These are phyloP conservation scores for Populus simonii DNA, from an alignment of 345 rosid genomes.

Conservation along the genomic window DNA sequence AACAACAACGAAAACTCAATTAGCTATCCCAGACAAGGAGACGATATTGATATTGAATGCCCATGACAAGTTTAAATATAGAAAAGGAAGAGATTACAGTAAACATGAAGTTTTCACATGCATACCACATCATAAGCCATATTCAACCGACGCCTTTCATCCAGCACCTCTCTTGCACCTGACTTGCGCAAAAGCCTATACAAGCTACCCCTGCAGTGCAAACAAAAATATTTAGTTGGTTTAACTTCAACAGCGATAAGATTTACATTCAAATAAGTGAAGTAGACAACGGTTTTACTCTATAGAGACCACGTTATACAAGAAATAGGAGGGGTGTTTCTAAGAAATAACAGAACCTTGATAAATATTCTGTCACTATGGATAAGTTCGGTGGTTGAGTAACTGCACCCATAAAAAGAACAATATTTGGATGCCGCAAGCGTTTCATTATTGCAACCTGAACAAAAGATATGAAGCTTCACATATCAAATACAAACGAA, in stretches of 20 bases:
- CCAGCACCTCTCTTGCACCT: conserved; percentile 76
- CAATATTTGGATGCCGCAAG: conserved; percentile 96
- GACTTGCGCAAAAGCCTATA: conserved; percentile 87
- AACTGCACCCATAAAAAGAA: conserved; percentile 99
- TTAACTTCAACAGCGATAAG: conserved; percentile 3
- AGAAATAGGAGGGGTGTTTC: neutral
- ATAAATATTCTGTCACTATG: conserved; percentile 94
- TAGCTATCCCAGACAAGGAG: conserved; percentile 6
- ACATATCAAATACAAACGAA: conserved; percentile 9
- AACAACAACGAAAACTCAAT: conserved; percentile 13
- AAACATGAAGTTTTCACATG: conserved; percentile 8
- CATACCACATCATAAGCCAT: conserved; percentile 99
- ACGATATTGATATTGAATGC: neutral
- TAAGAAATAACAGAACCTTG: conserved; percentile 52
- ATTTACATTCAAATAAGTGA: neutral
- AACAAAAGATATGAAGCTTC: neutral
- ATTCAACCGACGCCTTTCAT: conserved; percentile 85
- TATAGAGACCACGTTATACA: neutral
- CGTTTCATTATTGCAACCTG: conserved; percentile 99
- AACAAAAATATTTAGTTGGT: conserved; percentile 24
- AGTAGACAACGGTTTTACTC: neutral
- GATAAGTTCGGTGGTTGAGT: conserved; percentile 96
- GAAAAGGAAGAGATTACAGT: neutral
- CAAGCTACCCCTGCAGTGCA: conserved; percentile 85
- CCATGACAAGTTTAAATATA: neutral